A percentile compares a stretch with the other conserved stretches of the same genome.
Evolutionary conservation across 371 early-diverging fungal species (phyloP).

Genomic region (Rhizopus sp.): DNA sequence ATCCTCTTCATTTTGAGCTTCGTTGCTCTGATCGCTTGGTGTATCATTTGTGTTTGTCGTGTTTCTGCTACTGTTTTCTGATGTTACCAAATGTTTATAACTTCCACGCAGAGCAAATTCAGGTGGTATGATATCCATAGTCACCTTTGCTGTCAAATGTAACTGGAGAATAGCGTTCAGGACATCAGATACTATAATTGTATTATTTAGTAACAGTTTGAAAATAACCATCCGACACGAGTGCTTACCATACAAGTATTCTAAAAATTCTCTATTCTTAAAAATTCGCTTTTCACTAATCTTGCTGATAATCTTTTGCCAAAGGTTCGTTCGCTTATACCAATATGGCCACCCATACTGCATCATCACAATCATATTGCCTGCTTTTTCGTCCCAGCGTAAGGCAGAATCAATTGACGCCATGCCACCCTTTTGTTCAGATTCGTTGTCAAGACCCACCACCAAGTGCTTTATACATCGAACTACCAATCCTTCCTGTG

Average conservation of each 20-base stretch:
- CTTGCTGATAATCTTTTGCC: slow-evolving; percentile 41
- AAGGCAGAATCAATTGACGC: slow-evolving; percentile 52
- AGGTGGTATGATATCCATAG: slow-evolving; percentile 52
- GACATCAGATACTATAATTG: slow-evolving; percentile 36
- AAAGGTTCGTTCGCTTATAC: slow-evolving; percentile 43
- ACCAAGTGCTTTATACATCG: slow-evolving; percentile 53
- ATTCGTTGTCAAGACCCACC: slow-evolving; percentile 45
- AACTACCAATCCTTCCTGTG: slow-evolving; percentile 48
- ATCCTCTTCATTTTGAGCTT: slow-evolving; percentile 16
- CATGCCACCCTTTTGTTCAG: slow-evolving; percentile 46
- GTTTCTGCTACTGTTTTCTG: neutral
- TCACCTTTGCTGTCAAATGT: slow-evolving; percentile 37
- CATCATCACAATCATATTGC: slow-evolving; percentile 53
- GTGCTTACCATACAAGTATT: slow-evolving; percentile 46
- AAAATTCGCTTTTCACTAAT: slow-evolving; percentile 45
- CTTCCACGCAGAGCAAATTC: slow-evolving; percentile 46
- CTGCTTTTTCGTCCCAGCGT: slow-evolving; percentile 52
- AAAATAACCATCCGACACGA: too few relatives aligned
- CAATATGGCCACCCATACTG: slow-evolving; percentile 60
- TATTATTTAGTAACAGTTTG: too few relatives aligned
- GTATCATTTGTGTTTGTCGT: neutral
- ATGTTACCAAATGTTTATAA: slow-evolving; percentile 28
- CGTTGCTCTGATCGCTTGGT: slow-evolving; percentile 6
- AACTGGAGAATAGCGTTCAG: slow-evolving; percentile 40
- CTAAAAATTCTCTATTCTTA: slow-evolving; percentile 47